Conservation (phyloP, 2,329 filamentous ascomycete genomes). For the Pseudonectria buxi region DNA sequence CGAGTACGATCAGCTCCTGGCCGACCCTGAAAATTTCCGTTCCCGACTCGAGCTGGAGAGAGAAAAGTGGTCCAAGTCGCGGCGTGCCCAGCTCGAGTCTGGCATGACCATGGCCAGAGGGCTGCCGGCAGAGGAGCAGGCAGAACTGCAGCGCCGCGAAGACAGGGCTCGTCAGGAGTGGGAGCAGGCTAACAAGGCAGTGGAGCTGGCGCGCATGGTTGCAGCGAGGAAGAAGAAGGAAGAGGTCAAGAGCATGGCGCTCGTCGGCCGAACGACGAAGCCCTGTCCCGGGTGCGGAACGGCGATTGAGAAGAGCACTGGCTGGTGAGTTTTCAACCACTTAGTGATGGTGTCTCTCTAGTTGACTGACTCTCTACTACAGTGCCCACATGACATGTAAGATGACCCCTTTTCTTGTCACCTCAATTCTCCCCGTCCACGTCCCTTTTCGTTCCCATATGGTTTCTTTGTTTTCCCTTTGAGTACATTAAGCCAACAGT, state of each 20-base stretch:
- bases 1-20: slow-evolving; percentile 34
- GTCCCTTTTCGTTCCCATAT: slow-evolving; percentile 3
- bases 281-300: slow-evolving; percentile 32
- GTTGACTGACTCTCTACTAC: slow-evolving; percentile 14
- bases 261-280: slow-evolving; percentile 27
- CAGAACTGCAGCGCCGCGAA: slow-evolving; percentile 17
- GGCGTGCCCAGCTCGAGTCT: slow-evolving; percentile 41
- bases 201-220: slow-evolving; percentile 21
- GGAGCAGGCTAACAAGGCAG: slow-evolving; percentile 19
- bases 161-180: slow-evolving; percentile 16
- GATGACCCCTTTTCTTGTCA: slow-evolving; percentile 10
- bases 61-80: slow-evolving; percentile 30
- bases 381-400: slow-evolving; percentile 39
- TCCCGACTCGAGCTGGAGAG: slow-evolving; percentile 30
- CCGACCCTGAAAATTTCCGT: slow-evolving; percentile 33
- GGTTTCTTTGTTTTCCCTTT: not conserved
- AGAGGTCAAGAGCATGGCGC: slow-evolving; percentile 25
- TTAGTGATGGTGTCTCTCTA: not conserved
- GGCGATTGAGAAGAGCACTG: slow-evolving; percentile 34
- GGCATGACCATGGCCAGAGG: slow-evolving; percentile 31
- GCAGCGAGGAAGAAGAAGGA: slow-evolving; percentile 26
- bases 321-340: slow-evolving; percentile 30
- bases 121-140: slow-evolving; percentile 25
- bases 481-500: slow-evolving; percentile 13
- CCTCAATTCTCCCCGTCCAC: not conserved